These are phyloP conservation scores for Alternaria ventricosa DNA, from an alignment of 2,329 filamentous ascomycete genomes.

Conservation along the genomic window DNA sequence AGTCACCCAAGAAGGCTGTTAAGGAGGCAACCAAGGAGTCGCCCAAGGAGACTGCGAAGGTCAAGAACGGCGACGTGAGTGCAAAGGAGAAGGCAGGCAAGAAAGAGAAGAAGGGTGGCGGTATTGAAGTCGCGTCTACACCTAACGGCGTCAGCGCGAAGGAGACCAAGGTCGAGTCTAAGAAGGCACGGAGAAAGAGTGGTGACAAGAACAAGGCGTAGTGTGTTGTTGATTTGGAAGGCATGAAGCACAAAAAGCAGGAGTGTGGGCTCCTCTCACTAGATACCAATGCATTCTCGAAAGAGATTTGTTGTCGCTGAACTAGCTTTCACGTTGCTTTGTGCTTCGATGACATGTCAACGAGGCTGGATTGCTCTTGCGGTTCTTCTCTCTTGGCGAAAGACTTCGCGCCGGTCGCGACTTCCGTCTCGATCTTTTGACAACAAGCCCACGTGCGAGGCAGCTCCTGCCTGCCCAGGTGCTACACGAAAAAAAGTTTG, in stretches of 20 bases:
- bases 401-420: neutral
- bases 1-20: conserved; percentile 22
- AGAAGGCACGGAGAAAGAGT: conserved; percentile 28
- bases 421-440: neutral
- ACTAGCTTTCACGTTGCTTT: neutral
- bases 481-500: neutral
- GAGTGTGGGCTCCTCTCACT: neutral
- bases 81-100: conserved; percentile 9
- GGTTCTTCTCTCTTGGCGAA: neutral
- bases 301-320: neutral
- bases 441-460: neutral
- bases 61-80: conserved; percentile 6
- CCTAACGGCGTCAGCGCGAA: conserved; percentile 16
- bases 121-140: conserved; percentile 11
- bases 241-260: neutral
- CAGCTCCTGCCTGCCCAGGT: neutral
- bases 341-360: neutral
- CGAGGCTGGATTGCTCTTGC: neutral
- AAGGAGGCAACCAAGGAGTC: conserved; percentile 21
- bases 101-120: conserved; percentile 21
- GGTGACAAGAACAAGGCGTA: conserved; percentile 27
- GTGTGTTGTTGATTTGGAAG: neutral
- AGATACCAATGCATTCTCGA: conserved; percentile 2
- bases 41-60: neutral
- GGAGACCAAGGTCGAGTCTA: conserved; percentile 20